Base-by-base conservation (phyloP, 2,329 filamentous ascomycete species). In the Chaetomium sp. region DNA sequence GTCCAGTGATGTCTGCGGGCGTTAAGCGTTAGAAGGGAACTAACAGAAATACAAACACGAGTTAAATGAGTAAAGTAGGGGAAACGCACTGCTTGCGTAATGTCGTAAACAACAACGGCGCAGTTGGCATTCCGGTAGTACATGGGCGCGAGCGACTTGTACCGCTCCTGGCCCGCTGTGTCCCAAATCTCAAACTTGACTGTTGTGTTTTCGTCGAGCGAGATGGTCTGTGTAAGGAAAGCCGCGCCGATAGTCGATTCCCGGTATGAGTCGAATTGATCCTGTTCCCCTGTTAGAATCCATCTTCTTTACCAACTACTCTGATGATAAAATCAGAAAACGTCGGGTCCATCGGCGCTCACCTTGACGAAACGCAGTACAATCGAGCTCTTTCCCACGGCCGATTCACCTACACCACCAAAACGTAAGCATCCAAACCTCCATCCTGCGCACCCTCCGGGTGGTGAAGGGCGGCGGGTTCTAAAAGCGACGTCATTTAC, bases 181-280 rank as follows among this genome's bases (percentile, higher is more conserved):
- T 96, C 91, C 91, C 94, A 99, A 71, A 99, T 99, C 76, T 99
- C 94, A 70, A 99, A 99, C 79, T 99, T 99, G 75, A 99, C 92
- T 55, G 94, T 99, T 58, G 94, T 97, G 74, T 85, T 94, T 71
- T 97, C 94, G 72, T 97, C 92, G 74, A 99, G 87, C 56, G 92
- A 92, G 72, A 99, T 96, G 65, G 94, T 99, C 76, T 99, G 94
- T 68, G 94, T 99, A 65, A 99, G 83, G 81, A 99, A 99, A 65
- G 95, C 95, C 66, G 95, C 94, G 74, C 94, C 92, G 75, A 96
- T 96, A 60, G 92, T 96, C 55, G 91, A 96, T 84, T 96, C 92
- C 75, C 91, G 86, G 79, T 96, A 96, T 52, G 80, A 83, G 79
- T 99, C 94, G 76, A 99, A 99, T 89, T 97, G 94, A 75, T 99